These are phyloP conservation scores for Globisporangium rhizosaccharum DNA, from an alignment of 352 stramenopile genomes.

Conservation along the genomic window DNA sequence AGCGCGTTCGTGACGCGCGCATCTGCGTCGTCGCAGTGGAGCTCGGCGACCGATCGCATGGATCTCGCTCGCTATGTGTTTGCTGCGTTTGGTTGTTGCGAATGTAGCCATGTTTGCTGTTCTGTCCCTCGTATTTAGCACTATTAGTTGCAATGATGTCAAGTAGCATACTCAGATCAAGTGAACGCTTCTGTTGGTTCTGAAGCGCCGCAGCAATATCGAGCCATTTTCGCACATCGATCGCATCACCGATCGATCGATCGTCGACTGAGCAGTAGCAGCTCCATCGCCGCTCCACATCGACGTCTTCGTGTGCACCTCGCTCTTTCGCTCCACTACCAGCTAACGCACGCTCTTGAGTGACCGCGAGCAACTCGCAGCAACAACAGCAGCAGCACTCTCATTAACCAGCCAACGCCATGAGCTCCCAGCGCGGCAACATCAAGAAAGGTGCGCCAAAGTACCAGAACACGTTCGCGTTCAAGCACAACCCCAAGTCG, in stretches of 20 bases:
- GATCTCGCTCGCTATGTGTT: no score
- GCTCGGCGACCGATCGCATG: conserved; percentile 5
- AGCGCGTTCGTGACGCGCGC: conserved; percentile 23
- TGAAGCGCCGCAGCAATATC: no score
- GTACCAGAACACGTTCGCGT: conserved; percentile 98
- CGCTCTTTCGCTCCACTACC: no score
- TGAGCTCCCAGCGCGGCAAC: conserved; percentile 85
- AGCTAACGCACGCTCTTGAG: no score
- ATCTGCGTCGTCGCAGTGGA: conserved; percentile 5
- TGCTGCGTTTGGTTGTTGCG: neutral
- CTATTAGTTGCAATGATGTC: neutral
- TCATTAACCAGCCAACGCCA: conserved; percentile 15
- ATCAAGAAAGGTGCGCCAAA: conserved; percentile 87
- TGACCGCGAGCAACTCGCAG: neutral
- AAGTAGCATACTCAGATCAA: neutral
- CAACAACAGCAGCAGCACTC: neutral
- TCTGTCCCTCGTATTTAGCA: neutral
- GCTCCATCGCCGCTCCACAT: no score
- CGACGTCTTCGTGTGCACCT: no score
- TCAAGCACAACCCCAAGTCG: conserved; percentile 97
- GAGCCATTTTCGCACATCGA: no score
- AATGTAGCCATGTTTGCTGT: conserved; percentile 8
- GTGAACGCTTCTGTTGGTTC: neutral
- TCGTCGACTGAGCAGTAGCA: no score
- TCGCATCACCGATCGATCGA: no score